Evolutionary conservation across 306 rosid species (phyloP), one percentile per base, ranked within the genome.

Genomic region (Cercis canadensis): DNA sequence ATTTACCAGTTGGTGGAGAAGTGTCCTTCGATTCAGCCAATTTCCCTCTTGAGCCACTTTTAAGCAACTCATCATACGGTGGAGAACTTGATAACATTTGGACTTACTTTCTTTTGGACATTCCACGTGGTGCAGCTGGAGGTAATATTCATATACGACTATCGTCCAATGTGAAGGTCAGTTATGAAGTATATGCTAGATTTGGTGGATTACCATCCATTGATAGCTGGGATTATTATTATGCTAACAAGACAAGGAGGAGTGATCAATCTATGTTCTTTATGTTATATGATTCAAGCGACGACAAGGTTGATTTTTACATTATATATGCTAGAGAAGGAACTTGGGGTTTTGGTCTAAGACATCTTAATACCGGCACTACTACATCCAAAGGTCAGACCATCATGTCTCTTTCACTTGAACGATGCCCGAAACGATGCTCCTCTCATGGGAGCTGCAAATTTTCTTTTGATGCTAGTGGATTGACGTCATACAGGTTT

Each of bases 81-180:
- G 81, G 82, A 65, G 83, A 76, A 68, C 66, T 77, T 34, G 82
- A 80, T 54, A 49, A 78, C 66, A 21, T 75, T 55, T 95, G 99
- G 99, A 91, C 87, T 40, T 95, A 89, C 77, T 89, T 91, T 76
- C 55, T 76, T 77, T 72, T 87, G 75, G 90, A 95, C 51, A 73
- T 95, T 80, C 99, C 97, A 50, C 87, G 17, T 34, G 99, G 99
- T 16, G 96, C 91, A 39, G 95, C 99, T 33, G 99, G 99, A 61
- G 87, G 91, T 78, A 89, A 85, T 74, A 75, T 95, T 60, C 97
- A 86, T 51, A 34, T 95, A 11, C 87, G 51, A 16, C 78, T 95
- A 53, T 70, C 87, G 14, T 83, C 96, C 47, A 82, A 87, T 67
- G 63, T 53, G 11, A 77, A 81, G 77, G 70, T 89, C 73, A 73